These are phyloP conservation scores for Pleoardoris graminearum DNA, from an alignment of 2,329 filamentous ascomycete genomes.

Conservation along the genomic window DNA sequence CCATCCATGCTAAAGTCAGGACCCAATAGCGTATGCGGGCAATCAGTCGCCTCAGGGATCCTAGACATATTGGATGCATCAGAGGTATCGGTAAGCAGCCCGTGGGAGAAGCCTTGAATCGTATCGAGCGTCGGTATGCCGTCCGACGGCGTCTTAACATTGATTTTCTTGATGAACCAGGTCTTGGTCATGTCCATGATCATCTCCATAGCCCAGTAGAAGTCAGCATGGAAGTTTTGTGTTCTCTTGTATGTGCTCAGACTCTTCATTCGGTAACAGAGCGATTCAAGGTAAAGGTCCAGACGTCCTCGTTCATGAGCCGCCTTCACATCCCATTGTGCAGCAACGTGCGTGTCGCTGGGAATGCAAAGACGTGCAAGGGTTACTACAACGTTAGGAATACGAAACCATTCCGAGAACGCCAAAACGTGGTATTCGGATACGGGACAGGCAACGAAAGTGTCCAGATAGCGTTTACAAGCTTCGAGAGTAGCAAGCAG, in stretches of 20 bases:
- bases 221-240: slow-evolving; percentile 33
- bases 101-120: slow-evolving; percentile 1
- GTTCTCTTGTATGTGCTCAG: slow-evolving; percentile 29
- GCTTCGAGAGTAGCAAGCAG: slow-evolving; percentile 58
- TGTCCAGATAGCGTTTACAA: slow-evolving; percentile 67
- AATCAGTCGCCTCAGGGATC: background rate
- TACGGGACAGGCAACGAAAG: slow-evolving; percentile 71
- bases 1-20: slow-evolving; percentile 8
- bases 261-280: slow-evolving; percentile 40
- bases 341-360: slow-evolving; percentile 22
- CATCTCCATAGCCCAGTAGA: slow-evolving; percentile 36
- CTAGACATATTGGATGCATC: slow-evolving; percentile 2
- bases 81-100: background rate
- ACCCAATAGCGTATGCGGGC: background rate
- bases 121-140: slow-evolving; percentile 14
- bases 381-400: slow-evolving; percentile 36
- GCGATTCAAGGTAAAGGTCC: slow-evolving; percentile 38
- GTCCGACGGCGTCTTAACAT: slow-evolving; percentile 1
- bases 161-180: slow-evolving; percentile 38
- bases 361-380: slow-evolving; percentile 36
- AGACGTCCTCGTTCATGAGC: slow-evolving; percentile 38
- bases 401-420: slow-evolving; percentile 40
- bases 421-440: slow-evolving; percentile 47
- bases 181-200: slow-evolving; percentile 34
- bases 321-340: slow-evolving; percentile 37